Evolutionary conservation across 768 basidiomycete genomes (phyloP).

Genomic region (Krasilnikovozyma curviuscula): DNA sequence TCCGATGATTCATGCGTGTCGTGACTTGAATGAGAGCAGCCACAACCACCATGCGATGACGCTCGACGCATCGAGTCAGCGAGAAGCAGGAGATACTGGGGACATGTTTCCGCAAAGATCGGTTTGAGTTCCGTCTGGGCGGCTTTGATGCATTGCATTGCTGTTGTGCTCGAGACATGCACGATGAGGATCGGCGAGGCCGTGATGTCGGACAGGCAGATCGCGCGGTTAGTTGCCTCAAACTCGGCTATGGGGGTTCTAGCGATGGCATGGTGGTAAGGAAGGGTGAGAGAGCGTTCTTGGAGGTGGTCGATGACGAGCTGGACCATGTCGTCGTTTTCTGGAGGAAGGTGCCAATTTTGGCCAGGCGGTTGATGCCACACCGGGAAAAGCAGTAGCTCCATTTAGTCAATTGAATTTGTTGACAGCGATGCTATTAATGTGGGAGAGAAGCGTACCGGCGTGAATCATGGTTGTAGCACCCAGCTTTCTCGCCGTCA

Average conservation of each 20-base stretch:
- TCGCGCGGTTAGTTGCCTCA: slow-evolving; percentile 24
- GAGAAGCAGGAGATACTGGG: slow-evolving; percentile 22
- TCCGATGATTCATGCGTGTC: too few species aligned
- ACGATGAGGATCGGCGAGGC: slow-evolving; percentile 24
- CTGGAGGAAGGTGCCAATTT: background rate
- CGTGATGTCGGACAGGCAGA: slow-evolving; percentile 21
- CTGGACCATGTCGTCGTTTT: background rate
- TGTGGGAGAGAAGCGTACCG: slow-evolving; percentile 9
- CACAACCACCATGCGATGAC: slow-evolving; percentile 7
- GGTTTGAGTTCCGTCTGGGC: slow-evolving; percentile 21
- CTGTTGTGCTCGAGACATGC: slow-evolving; percentile 21
- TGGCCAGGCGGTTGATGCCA: slow-evolving; percentile 15
- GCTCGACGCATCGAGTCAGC: slow-evolving; percentile 22
- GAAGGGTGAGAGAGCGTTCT: background rate
- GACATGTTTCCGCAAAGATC: slow-evolving; percentile 24
- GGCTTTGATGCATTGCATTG: slow-evolving; percentile 19
- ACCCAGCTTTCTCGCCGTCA: slow-evolving; percentile 21
- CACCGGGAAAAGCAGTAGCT: too few species aligned
- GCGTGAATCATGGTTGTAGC: slow-evolving; percentile 25
- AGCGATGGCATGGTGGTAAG: slow-evolving; percentile 18
- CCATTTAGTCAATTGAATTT: too few species aligned
- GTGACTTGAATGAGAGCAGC: background rate
- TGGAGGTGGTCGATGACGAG: too few species aligned
- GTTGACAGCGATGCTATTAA: slow-evolving; percentile 22
- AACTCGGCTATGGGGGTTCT: slow-evolving; percentile 22